phyloP scores from a whole-genome alignment of 176 grass and related monocot species.

The Hordeum marinum region DNA sequence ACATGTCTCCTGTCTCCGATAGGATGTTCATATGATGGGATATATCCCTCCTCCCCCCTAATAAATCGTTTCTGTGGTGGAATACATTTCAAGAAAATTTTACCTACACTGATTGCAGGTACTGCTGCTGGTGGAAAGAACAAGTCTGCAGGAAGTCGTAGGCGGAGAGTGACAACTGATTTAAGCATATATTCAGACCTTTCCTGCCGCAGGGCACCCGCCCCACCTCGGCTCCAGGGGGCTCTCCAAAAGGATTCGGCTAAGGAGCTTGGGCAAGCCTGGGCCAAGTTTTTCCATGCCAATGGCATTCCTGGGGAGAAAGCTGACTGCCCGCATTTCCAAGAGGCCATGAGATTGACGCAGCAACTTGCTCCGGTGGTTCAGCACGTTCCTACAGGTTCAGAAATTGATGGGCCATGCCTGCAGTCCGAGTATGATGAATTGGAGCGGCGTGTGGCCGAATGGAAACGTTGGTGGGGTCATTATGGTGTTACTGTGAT shows the following conservation, averaged over 20 bases:
- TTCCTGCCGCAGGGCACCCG: neutral
- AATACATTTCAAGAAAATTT: neutral
- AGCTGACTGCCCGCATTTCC: neutral
- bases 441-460: neutral
- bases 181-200: neutral
- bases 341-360: neutral
- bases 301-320: neutral
- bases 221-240: neutral
- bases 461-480: neutral
- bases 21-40: neutral
- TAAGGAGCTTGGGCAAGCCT: neutral
- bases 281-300: slow-evolving; percentile 6
- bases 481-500: neutral
- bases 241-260: neutral
- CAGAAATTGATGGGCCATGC: neutral
- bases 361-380: neutral
- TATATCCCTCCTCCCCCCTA: neutral
- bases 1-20: neutral
- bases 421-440: neutral
- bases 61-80: neutral
- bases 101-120: neutral
- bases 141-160: neutral
- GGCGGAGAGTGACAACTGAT: neutral
- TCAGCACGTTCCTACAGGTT: neutral
- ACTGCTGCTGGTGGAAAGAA: neutral